A percentile compares a stretch with the other conserved stretches of the same genome.
Evolutionary conservation across 1,139 yeast species (phyloP).

Genomic region (Insectozyma bohioensis): DNA sequence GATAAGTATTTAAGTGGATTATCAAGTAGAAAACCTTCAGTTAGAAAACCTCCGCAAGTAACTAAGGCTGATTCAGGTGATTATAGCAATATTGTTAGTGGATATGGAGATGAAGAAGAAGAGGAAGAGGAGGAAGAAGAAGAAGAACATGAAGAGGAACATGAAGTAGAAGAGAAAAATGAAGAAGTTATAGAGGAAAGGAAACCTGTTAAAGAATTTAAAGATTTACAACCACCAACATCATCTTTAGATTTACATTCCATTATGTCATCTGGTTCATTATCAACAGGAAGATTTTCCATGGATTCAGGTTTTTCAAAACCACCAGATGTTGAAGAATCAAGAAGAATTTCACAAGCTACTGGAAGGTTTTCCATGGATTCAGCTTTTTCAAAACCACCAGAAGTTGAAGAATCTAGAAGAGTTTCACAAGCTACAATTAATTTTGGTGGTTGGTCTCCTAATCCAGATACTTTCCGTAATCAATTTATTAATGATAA

Average conservation of each 20-base stretch:
- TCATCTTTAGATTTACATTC: slow-evolving; percentile 26
- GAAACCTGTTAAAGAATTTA: too few relatives aligned
- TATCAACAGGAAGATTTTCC: slow-evolving; percentile 39
- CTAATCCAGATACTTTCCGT: slow-evolving; percentile 48
- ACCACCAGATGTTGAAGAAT: slow-evolving; percentile 4
- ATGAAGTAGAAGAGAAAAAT: slow-evolving; percentile 5
- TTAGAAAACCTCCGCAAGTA: slow-evolving; percentile 34
- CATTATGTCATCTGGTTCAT: slow-evolving; percentile 35
- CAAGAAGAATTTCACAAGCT: slow-evolving; percentile 26
- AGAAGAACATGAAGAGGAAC: slow-evolving; percentile 8
- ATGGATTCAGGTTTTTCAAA: slow-evolving; percentile 16
- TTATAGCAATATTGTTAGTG: slow-evolving; percentile 15
- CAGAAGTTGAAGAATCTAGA: slow-evolving; percentile 18
- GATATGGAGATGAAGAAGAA: slow-evolving; percentile 14
- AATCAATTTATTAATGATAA: slow-evolving; percentile 51
- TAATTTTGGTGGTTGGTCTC: slow-evolving; percentile 54
- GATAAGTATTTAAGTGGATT: slow-evolving; percentile 27
- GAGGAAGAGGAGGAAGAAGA: slow-evolving; percentile 13
- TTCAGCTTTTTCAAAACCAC: slow-evolving; percentile 7
- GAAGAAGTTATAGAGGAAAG: slow-evolving; percentile 1
- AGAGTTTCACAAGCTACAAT: slow-evolving; percentile 39
- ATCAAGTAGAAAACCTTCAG: slow-evolving; percentile 33
- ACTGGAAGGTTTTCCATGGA: slow-evolving; percentile 36
- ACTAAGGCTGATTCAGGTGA: slow-evolving; percentile 9
- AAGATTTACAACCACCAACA: slow-evolving; percentile 5